phyloP scores from a whole-genome alignment of 1,139 yeast genomes.

The Scheffersomyces quercinus region DNA sequence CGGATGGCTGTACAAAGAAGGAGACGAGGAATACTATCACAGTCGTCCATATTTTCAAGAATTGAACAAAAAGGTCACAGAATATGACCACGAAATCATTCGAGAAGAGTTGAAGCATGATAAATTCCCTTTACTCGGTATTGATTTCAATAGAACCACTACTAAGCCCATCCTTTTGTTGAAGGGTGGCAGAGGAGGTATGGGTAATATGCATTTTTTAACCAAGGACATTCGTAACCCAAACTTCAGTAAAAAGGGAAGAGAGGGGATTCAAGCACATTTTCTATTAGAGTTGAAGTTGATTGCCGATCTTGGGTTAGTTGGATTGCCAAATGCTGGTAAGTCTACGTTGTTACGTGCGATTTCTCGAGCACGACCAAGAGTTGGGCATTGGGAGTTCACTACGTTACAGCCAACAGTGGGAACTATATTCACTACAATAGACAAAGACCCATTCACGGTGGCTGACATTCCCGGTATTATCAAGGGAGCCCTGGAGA shows the following conservation, averaged over 20 bases:
- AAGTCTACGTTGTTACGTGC: conserved; percentile 86
- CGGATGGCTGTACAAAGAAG: conserved; percentile 86
- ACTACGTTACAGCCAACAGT: conserved; percentile 91
- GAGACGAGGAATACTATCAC: conserved; percentile 67
- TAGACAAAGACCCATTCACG: conserved; percentile 74
- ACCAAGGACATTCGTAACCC: conserved; percentile 87
- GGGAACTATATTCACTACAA: conserved; percentile 75
- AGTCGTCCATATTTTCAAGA: conserved; percentile 64
- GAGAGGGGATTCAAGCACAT: conserved; percentile 63
- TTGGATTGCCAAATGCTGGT: conserved; percentile 96
- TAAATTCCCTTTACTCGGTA: conserved; percentile 73
- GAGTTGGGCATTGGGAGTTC: conserved; percentile 96
- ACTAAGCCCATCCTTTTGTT: conserved; percentile 67
- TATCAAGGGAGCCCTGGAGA: conserved; percentile 79
- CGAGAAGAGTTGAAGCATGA: conserved; percentile 65
- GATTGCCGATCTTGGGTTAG: conserved; percentile 89
- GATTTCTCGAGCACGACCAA: conserved; percentile 86
- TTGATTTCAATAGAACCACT: conserved; percentile 70
- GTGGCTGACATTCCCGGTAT: conserved; percentile 98
- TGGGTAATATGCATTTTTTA: conserved; percentile 94
- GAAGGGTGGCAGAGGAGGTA: conserved; percentile 89
- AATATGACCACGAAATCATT: conserved; percentile 61
- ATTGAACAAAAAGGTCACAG: conserved; percentile 61
- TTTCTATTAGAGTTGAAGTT: conserved; percentile 82
- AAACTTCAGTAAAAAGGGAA: conserved; percentile 78